Base-by-base conservation (phyloP, 441 rosid genomes). In the Bruguiera hainesii region DNA sequence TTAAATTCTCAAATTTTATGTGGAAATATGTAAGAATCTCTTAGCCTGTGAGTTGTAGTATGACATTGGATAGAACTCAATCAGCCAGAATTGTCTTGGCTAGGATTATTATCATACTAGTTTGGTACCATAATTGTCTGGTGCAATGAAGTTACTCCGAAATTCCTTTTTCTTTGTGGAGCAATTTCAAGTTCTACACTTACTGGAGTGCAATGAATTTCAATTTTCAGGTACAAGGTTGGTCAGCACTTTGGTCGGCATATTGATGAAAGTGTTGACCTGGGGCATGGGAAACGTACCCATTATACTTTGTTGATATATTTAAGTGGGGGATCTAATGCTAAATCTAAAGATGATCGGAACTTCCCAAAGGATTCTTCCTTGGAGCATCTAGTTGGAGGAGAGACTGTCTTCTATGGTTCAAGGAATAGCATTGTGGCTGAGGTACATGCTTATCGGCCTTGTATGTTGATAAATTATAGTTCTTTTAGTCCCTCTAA, bases 371-470 rank as follows among this genome's bases (percentile, higher is more conserved):
- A 78, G 68, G 83, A 81, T 78, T 61, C 85, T 52, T 76, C 83
- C 50, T 78, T 28, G 29, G 90, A 87, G 80, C 69, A 81, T 57
- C 76, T 91, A 37, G 83, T 82, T 50, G 97, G 98, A 76, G 98
- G 98, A 74, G 98, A 91, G 78, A 94, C 98, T 2, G 96, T 91
- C 57, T 94, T 91, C 82, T 94, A 88, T 75, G 86, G 88, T 73
- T 80, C 96, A 66, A 86, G 93, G 73, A 89, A 88, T 71, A 69
- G 80, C 57, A 70, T 87, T 30, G 92, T 89, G 70, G 96, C 96
- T 13, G 96, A 87, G 88, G 98, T 84, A 73, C 59, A 15, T 61
- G 46, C 29, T 52, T 59, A 25, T 1, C 13, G 16, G 48, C 16
- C 11, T 21, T 16, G 16, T 50, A 9, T 16, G 8, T 35, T 35